A percentile compares a stretch with the other conserved stretches of the same genome.
Conservation (phyloP, 768 basidiomycete genomes). For the Lentinula raphanica region DNA sequence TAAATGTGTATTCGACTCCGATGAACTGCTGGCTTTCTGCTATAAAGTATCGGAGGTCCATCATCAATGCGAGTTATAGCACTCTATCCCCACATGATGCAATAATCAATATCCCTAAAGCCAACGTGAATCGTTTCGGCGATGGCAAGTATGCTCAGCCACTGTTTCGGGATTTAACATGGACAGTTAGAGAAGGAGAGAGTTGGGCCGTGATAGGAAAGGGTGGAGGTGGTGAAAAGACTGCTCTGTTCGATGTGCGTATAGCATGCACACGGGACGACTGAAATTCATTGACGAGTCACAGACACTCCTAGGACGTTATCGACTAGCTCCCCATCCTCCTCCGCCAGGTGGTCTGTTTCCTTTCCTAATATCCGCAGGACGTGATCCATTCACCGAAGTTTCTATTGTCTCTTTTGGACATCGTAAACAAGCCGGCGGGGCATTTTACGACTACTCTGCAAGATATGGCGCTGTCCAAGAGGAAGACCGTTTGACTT, state of each 20-base stretch:
- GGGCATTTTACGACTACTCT: conserved; percentile 88
- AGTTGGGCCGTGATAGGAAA: conserved; percentile 75
- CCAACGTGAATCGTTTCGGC: conserved; percentile 57
- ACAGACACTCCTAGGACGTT: conserved; percentile 66
- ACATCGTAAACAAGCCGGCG: conserved; percentile 52
- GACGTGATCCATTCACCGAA: conserved; percentile 41
- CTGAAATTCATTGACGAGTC: not conserved
- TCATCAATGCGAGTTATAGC: not conserved
- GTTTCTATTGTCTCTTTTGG: conserved; percentile 64
- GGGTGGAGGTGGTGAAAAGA: conserved; percentile 54
- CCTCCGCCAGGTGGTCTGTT: conserved; percentile 68
- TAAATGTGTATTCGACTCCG: too few relatives aligned
- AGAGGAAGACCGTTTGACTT: conserved; percentile 77
- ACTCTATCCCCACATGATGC: not conserved
- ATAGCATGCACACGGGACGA: not conserved
- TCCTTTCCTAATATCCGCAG: conserved; percentile 52
- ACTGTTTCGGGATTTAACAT: conserved; percentile 47
- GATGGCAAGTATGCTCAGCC: conserved; percentile 40
- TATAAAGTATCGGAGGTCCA: not conserved
- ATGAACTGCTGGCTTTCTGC: not conserved
- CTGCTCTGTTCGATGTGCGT: conserved; percentile 59
- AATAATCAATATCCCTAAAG: conserved; percentile 32
- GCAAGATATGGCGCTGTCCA: conserved; percentile 86
- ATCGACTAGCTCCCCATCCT: conserved; percentile 60
- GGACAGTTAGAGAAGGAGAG: conserved; percentile 58